Evolutionary conservation across 441 rosid species (phyloP), one percentile per base, ranked within the genome.

Genomic region (Cnidoscolus chayamansa): DNA sequence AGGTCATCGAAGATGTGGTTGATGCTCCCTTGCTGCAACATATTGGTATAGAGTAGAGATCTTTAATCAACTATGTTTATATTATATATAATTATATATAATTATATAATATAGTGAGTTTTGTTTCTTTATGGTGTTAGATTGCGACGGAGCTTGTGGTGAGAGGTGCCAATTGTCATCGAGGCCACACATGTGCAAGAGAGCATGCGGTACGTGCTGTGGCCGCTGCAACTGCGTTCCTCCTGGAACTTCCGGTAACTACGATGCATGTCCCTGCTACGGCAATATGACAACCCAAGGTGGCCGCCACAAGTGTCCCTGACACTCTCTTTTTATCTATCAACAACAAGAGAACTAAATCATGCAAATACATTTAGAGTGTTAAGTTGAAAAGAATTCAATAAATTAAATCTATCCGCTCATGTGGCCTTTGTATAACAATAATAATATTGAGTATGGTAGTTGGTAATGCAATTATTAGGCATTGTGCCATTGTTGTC

Each of bases 161-260:
- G 84, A 58, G 1, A 76, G 92, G 65, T 90, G 92, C 76, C 78
- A 60, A 12, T 78, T 81, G 1, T 80, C 92, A 0, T 81, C 85
- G 1, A 77, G 91, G 79, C 92, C 80, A 7, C 51, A 11, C 0
- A 71, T 86, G 11, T 90, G 94, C 79, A 72, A 78, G 58, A 78
- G 88, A 72, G 92, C 94, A 13, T 90, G 96, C 31, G 87, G 89
- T 47, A 87, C 89, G 15, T 86, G 90, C 67, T 90, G 92, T 63
- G 72, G 73, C 7, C 86, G 83, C 1, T 90, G 97, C 78, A 69
- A 74, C 77, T 89, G 94, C 13, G 90, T 89, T 32, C 97, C 92
- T 4, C 89, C 90, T 0, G 94, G 91, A n/a, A 89, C 92, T 54
- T 81, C 84, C 48, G 94, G 91, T 15, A 83, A 89, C 86, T 70